Conservation (phyloP, 2,329 filamentous ascomycete species). For the Chaetomium olivaceum region DNA sequence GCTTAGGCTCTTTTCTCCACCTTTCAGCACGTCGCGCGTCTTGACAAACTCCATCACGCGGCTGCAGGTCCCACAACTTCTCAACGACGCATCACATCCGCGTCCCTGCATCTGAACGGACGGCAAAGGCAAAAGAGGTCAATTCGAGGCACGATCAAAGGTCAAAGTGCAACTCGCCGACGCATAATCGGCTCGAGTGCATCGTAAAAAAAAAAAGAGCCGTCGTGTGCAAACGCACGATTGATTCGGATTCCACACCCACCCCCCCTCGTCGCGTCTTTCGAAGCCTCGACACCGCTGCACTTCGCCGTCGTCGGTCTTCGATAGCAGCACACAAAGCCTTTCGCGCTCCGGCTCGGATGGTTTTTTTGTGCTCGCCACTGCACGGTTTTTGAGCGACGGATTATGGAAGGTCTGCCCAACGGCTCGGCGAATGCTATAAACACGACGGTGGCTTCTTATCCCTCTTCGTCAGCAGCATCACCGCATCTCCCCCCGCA, state of each 20-base stretch:
- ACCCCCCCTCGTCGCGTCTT: background rate
- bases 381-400: constrained; percentile 41
- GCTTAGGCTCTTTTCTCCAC: constrained; percentile 35
- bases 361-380: constrained; percentile 34
- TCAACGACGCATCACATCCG: constrained; percentile 22
- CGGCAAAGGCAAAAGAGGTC: constrained; percentile 1
- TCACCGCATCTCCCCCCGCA: constrained; percentile 39
- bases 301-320: background rate
- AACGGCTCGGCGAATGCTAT: constrained; percentile 58
- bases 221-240: constrained; percentile 12
- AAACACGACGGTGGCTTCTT: constrained; percentile 53
- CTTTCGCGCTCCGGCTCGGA: constrained; percentile 33
- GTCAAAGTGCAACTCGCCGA: background rate
- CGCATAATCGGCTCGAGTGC: background rate
- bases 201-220: constrained; percentile 22
- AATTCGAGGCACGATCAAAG: background rate
- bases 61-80: constrained; percentile 25
- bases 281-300: constrained; percentile 16
- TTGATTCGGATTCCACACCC: constrained; percentile 18
- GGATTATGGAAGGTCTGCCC: constrained; percentile 55
- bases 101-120: constrained; percentile 12
- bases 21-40: constrained; percentile 28
- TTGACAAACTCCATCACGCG: constrained; percentile 28
- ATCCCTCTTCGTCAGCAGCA: constrained; percentile 47
- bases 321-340: constrained; percentile 28